Conservation (phyloP, 2,329 filamentous ascomycete genomes). For the Boeremia exigua region DNA sequence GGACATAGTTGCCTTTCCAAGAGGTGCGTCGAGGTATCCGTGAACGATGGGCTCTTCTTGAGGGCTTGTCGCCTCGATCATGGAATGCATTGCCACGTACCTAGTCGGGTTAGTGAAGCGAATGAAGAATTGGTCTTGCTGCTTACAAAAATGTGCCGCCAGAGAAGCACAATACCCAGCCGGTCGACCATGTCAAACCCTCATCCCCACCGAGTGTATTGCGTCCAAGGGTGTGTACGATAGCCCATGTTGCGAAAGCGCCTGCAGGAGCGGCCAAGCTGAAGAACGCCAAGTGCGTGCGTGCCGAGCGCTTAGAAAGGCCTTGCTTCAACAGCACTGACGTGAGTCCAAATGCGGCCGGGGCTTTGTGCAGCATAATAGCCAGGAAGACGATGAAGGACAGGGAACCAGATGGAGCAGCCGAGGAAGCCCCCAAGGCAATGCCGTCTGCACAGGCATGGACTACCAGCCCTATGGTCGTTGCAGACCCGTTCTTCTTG, state of each 20-base stretch:
- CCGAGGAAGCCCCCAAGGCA: constrained; percentile 85
- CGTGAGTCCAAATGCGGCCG: constrained; percentile 92
- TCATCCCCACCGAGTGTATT: constrained; percentile 63
- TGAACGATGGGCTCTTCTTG: constrained; percentile 49
- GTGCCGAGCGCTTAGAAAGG: constrained; percentile 81
- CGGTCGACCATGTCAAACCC: constrained; percentile 83
- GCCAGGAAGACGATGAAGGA: constrained; percentile 93
- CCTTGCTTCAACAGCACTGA: constrained; percentile 90
- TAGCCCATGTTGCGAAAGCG: constrained; percentile 80
- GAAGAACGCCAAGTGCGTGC: constrained; percentile 87
- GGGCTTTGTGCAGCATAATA: constrained; percentile 97
- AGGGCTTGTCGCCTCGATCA: constrained; percentile 73
- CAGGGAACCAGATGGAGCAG: constrained; percentile 65
- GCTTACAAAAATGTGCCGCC: constrained; percentile 93
- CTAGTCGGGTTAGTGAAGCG: constrained; percentile 54
- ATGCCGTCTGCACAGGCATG: constrained; percentile 96
- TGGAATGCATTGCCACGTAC: constrained; percentile 98
- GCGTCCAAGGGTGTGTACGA: constrained; percentile 76
- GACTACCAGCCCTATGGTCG: constrained; percentile 93
- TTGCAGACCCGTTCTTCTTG: constrained; percentile 42
- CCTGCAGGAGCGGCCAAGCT: constrained; percentile 88
- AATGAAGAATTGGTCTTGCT: background rate
- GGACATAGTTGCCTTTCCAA: constrained; percentile 57
- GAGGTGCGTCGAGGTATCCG: constrained; percentile 61
- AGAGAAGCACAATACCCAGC: constrained; percentile 91